Evolutionary conservation across 2,329 filamentous ascomycete species (phyloP).

Genomic region (Epichloe sp.): DNA sequence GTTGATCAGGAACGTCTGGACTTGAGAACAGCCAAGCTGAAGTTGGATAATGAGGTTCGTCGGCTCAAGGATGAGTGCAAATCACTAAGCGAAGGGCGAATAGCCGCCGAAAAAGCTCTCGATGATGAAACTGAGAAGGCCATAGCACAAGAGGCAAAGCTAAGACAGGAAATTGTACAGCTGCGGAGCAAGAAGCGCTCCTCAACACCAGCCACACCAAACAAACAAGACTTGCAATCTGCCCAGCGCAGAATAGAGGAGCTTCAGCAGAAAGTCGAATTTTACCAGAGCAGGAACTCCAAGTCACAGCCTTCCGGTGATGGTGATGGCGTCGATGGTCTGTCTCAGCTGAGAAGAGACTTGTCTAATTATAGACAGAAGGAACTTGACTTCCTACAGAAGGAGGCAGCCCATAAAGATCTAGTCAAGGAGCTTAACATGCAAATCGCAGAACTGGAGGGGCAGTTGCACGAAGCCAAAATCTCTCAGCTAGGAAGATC

Average conservation of each 20-base stretch:
- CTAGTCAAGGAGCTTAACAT: slow-evolving; percentile 49
- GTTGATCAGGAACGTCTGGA: slow-evolving; percentile 58
- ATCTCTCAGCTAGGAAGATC: slow-evolving; percentile 35
- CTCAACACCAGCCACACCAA: slow-evolving; percentile 32
- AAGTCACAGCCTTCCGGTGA: slow-evolving; percentile 19
- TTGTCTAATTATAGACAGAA: slow-evolving; percentile 51
- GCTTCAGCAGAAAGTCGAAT: slow-evolving; percentile 47
- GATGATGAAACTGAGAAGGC: slow-evolving; percentile 55
- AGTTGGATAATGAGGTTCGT: slow-evolving; percentile 53
- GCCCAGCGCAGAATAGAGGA: slow-evolving; percentile 51
- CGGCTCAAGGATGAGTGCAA: slow-evolving; percentile 52
- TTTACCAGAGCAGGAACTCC: slow-evolving; percentile 35
- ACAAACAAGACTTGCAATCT: slow-evolving; percentile 39
- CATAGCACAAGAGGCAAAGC: slow-evolving; percentile 50
- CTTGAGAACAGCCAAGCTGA: slow-evolving; percentile 52
- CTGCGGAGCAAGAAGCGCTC: slow-evolving; percentile 33
- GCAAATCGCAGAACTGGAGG: slow-evolving; percentile 53
- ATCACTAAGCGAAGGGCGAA: slow-evolving; percentile 40
- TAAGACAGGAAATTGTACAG: slow-evolving; percentile 39
- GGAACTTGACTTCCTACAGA: slow-evolving; percentile 50
- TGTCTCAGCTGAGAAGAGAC: slow-evolving; percentile 49
- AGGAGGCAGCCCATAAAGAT: slow-evolving; percentile 52
- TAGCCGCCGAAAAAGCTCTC: slow-evolving; percentile 48
- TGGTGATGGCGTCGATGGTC: slow-evolving; percentile 34
- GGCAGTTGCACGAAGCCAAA: slow-evolving; percentile 51